A percentile compares a stretch with the other conserved stretches of the same genome.
phyloP scores from a whole-genome alignment of 225 moss, liverwort and hornwort species.

The Sphagnum contortum region DNA sequence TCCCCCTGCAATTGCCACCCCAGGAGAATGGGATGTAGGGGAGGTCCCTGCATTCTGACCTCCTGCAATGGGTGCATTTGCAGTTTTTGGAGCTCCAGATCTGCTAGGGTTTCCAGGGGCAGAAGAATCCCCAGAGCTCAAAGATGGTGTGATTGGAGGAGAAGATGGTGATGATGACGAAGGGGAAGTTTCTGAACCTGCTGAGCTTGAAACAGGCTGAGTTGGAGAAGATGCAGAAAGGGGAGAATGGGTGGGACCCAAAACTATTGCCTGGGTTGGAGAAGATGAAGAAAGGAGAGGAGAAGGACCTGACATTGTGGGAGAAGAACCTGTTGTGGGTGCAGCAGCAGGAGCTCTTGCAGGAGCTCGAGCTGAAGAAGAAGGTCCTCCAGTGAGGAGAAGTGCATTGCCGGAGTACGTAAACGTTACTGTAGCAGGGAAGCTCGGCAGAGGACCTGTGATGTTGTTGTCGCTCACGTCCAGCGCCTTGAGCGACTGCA shows the following conservation, averaged over 20 bases:
- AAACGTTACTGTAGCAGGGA: conserved; percentile 37
- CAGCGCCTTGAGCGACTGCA: conserved; percentile 46
- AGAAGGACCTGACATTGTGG: too few relatives aligned
- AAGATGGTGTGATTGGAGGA: too few relatives aligned
- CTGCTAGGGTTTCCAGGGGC: not conserved
- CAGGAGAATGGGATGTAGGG: conserved; percentile 10
- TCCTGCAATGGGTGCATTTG: not conserved
- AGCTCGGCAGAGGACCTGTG: conserved; percentile 53
- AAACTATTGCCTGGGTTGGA: too few relatives aligned
- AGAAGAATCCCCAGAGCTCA: too few relatives aligned
- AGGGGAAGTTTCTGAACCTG: too few relatives aligned
- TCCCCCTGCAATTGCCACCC: conserved; percentile 44
- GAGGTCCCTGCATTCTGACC: conserved; percentile 2
- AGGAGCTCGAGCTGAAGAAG: conserved; percentile 7
- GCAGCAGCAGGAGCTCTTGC: not conserved
- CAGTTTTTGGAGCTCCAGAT: conserved; percentile 1
- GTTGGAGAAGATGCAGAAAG: too few relatives aligned
- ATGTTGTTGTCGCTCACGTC: conserved; percentile 79
- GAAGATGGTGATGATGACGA: not conserved
- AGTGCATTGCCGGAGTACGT: conserved; percentile 42
- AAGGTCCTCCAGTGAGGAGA: conserved; percentile 21
- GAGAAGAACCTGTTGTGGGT: not conserved
- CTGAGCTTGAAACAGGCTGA: not conserved
- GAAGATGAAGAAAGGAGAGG: too few relatives aligned
- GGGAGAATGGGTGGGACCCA: too few relatives aligned